Evolutionary conservation across 441 rosid species (phyloP), one percentile per base, ranked within the genome.

Genomic region (Flueggea neowawraea): DNA sequence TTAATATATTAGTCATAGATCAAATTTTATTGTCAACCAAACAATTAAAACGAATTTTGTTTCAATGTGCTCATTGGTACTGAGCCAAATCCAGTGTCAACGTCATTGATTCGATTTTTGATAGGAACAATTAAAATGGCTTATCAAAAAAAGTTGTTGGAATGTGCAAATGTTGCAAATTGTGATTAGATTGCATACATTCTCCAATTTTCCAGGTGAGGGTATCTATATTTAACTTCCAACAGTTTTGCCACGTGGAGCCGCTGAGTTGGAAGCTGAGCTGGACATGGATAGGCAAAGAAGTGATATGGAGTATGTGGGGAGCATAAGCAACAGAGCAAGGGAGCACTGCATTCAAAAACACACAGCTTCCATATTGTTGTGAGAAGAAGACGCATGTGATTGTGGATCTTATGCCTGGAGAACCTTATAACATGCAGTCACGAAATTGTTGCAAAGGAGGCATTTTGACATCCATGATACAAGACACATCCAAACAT

Each of bases 281-380:
- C 8, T 92, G 96, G 96, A 63, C 51, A 13, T 92, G 98, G 96
- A 14, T 0, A 10, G 77, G 75, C 10, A 53, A 75, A 2, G 83
- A 90, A 73, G 98, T 81, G 50, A 91, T 91, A 63, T 89, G 93
- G 96, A 64, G 44, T 16, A 78, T 86, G 85, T 58, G 31, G 60
- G 98, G 96, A 63, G 98, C 95, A 0, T 90, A 89, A 73, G 84
- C 96, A 0, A 88, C 89, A 0, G 86, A 84, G 62, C 98, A 89
- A 81, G 95, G 98, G 14, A 84, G 98, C 80, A 69, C 82, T 0
- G 59, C 64, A 31, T 86, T 80, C 75, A 77, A 58, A 31, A 73
- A 79, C 5, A 22, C 44, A 3, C 58, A 60, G 4, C 83, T 75
- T 47, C 98, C 96, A 9, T 91, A 92, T 53, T 86, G 90, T 10